phyloP scores from a whole-genome alignment of 495 filamentous ascomycete genomes.

The Penicillium waksmanii region DNA sequence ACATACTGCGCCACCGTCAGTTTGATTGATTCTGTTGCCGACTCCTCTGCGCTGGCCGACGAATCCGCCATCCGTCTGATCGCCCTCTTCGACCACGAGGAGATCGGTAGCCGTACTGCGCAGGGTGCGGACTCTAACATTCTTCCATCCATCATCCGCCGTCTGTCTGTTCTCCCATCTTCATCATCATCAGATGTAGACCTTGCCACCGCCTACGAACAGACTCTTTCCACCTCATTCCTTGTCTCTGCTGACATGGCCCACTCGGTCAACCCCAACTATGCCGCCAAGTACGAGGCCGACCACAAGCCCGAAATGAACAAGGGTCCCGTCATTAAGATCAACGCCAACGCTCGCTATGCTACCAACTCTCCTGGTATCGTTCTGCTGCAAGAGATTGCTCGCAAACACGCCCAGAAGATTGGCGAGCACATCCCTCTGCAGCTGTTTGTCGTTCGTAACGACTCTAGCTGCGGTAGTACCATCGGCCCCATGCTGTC shows the following conservation, averaged over 20 bases:
- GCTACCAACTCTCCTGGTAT: conserved; percentile 96
- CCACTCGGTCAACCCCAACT: conserved; percentile 93
- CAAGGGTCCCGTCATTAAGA: conserved; percentile 92
- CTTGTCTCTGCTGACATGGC: conserved; percentile 98
- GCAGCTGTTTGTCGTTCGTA: conserved; percentile 94
- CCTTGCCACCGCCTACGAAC: conserved; percentile 82
- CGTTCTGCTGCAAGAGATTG: conserved; percentile 85
- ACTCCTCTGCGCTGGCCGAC: conserved; percentile 62
- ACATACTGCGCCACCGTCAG: conserved; percentile 84
- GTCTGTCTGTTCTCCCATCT: conserved; percentile 77
- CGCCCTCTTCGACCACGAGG: conserved; percentile 95
- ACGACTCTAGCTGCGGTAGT: conserved; percentile 90
- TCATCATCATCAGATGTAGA: conserved; percentile 51
- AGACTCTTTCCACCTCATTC: conserved; percentile 90
- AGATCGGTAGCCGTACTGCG: conserved; percentile 88
- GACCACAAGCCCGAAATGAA: conserved; percentile 94
- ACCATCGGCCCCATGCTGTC: conserved; percentile 96
- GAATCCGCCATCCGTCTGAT: conserved; percentile 86
- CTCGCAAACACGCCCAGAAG: conserved; percentile 60
- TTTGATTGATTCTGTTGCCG: conserved; percentile 78
- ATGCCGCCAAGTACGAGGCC: conserved; percentile 84
- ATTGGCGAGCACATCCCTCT: conserved; percentile 69
- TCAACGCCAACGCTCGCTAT: conserved; percentile 97
- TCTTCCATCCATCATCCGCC: conserved; percentile 83
- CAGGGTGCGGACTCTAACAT: conserved; percentile 94